A percentile compares a stretch with the other conserved stretches of the same genome.
phyloP scores from a whole-genome alignment of 163 green algal genomes.

The Chlamydomonas reinhardtii region DNA sequence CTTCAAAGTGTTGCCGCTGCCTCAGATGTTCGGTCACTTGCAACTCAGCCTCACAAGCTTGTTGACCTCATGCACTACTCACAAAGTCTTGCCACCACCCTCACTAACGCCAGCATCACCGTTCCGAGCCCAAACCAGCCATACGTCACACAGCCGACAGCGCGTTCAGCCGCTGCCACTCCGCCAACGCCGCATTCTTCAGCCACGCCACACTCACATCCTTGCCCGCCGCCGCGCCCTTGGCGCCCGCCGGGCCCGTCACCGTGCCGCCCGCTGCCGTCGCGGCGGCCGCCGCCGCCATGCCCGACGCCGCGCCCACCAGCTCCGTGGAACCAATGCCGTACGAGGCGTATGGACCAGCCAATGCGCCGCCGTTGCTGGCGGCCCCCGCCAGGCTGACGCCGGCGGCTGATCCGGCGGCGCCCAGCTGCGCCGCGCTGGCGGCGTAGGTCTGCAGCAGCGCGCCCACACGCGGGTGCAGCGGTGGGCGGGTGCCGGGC shows the following conservation, averaged over 20 bases:
- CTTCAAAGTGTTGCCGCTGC: too few species aligned
- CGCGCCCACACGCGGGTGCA: slow-evolving; percentile 37
- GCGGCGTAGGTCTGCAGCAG: slow-evolving; percentile 33
- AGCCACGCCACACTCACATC: slow-evolving; percentile 2
- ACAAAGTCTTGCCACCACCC: too few species aligned
- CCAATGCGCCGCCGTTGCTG: neutral
- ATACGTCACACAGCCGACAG: neutral
- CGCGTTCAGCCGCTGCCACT: slow-evolving; percentile 41
- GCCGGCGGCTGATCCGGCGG: neutral
- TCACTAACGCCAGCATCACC: too few species aligned
- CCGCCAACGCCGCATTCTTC: slow-evolving; percentile 25
- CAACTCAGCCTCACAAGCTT: too few species aligned
- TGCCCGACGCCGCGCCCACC: neutral
- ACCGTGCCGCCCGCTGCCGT: neutral
- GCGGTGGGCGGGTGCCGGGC: slow-evolving; percentile 13
- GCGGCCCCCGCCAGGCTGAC: neutral
- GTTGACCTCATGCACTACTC: too few species aligned
- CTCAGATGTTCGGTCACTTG: too few species aligned
- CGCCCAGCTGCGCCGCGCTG: slow-evolving; percentile 24
- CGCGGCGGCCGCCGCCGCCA: neutral
- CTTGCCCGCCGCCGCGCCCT: neutral
- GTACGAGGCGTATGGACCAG: neutral
- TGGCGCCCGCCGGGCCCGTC: neutral
- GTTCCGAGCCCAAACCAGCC: neutral
- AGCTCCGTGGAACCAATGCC: neutral